These are phyloP conservation scores for Nidula niveotomentosa DNA, from an alignment of 1,284 basidiomycete species.

Conservation along the genomic window DNA sequence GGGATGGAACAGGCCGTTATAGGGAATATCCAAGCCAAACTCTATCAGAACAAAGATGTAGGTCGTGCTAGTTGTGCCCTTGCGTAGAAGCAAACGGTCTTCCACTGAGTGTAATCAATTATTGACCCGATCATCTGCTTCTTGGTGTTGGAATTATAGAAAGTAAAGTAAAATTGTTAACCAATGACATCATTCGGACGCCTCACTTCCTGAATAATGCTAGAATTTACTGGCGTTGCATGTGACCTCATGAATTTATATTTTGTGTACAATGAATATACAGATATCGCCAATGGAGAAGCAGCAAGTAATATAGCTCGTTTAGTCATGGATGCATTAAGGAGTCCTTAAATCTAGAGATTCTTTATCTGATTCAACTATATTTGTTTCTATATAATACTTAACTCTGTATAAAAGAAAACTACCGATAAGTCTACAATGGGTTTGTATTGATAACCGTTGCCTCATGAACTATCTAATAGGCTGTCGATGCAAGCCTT, in stretches of 20 bases:
- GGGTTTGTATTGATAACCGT: neutral
- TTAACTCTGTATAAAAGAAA: neutral
- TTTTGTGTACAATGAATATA: constrained; percentile 28
- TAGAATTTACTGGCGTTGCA: constrained; percentile 16
- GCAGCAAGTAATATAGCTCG: constrained; percentile 16
- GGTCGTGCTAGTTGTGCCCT: neutral
- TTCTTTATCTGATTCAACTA: neutral
- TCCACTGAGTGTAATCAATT: too few species aligned
- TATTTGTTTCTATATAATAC: too few species aligned
- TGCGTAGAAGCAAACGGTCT: neutral
- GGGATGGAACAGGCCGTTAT: neutral
- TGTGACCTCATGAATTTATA: constrained; percentile 28
- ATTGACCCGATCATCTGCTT: too few species aligned
- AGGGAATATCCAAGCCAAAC: neutral
- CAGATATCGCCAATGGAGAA: constrained; percentile 20
- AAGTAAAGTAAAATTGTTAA: too few species aligned
- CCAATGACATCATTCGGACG: too few species aligned
- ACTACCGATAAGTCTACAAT: neutral
- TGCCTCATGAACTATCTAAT: neutral
- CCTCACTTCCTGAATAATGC: too few species aligned
- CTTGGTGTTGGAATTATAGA: too few species aligned
- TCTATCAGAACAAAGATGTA: neutral
- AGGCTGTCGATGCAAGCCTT: neutral
- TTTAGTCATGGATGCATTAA: constrained; percentile 18
- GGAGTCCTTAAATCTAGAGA: constrained; percentile 13